Evolutionary conservation across 1,284 basidiomycete species (phyloP).

Genomic region (Mycosarcoma mackinlayi): DNA sequence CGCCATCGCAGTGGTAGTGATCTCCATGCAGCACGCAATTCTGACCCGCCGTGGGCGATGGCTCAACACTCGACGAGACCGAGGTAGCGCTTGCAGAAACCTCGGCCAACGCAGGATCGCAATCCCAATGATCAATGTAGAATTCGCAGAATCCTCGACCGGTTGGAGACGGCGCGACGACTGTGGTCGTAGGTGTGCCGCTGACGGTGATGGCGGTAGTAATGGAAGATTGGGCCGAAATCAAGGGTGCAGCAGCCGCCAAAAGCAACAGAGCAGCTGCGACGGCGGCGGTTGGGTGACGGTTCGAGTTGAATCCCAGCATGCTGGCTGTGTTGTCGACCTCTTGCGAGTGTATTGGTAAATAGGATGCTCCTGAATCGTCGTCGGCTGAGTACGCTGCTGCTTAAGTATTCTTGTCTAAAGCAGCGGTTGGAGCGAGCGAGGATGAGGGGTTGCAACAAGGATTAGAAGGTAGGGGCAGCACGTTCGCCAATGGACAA

Average conservation of each 20-base stretch:
- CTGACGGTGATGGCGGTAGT: slow-evolving; percentile 10
- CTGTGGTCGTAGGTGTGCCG: slow-evolving; percentile 24
- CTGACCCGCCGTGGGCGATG: slow-evolving; percentile 22
- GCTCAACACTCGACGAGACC: slow-evolving; percentile 10
- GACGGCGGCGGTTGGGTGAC: background rate
- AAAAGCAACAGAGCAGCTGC: slow-evolving; percentile 19
- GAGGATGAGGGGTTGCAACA: too few species aligned
- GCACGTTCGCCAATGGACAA: too few species aligned
- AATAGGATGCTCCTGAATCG: background rate
- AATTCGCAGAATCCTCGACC: slow-evolving; percentile 42
- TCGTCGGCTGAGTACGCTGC: too few species aligned
- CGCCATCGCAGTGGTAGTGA: slow-evolving; percentile 30
- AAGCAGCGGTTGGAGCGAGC: too few species aligned
- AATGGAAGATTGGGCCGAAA: slow-evolving; percentile 16
- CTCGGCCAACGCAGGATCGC: slow-evolving; percentile 18
- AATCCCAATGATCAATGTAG: slow-evolving; percentile 39
- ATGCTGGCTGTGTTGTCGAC: background rate
- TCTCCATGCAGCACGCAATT: slow-evolving; percentile 26
- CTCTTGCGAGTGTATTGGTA: background rate
- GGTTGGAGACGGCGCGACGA: slow-evolving; percentile 22
- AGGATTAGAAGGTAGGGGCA: too few species aligned
- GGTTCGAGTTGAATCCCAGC: background rate
- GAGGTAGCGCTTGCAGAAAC: background rate
- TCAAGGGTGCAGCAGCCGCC: background rate
- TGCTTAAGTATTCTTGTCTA: slow-evolving; percentile 7